These are phyloP conservation scores for Nicotiana attenuata DNA, from an alignment of 257 asterid genomes.

Conservation along the genomic window DNA sequence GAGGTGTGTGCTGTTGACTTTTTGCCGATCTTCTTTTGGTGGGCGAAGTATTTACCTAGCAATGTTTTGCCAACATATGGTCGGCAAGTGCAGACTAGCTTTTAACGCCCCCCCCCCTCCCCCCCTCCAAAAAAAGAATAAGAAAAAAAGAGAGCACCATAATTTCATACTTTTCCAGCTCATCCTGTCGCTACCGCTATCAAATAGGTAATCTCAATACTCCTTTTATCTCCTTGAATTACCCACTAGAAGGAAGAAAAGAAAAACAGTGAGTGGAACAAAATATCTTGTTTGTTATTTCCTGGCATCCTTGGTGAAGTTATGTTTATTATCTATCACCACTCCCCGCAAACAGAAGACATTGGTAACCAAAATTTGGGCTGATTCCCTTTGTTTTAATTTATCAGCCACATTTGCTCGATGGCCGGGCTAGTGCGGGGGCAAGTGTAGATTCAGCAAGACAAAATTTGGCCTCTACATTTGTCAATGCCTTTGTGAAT, in stretches of 20 bases:
- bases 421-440: slow-evolving; percentile 86
- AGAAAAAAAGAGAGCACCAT: not conserved
- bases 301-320: not conserved
- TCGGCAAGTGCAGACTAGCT: not conserved
- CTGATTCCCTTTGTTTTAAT: slow-evolving; percentile 6
- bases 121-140: too few species aligned
- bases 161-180: not conserved
- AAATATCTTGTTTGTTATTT: slow-evolving; percentile 2
- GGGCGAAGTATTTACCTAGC: not conserved
- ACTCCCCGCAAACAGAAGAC: not conserved
- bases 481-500: slow-evolving; percentile 96
- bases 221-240: not conserved
- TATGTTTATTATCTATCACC: not conserved
- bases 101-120: not conserved
- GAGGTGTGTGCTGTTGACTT: not conserved
- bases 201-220: not conserved
- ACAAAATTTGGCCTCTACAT: slow-evolving; percentile 96
- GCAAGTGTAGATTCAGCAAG: slow-evolving; percentile 93
- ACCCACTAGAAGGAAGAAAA: not conserved
- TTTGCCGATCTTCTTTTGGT: not conserved
- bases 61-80: not conserved
- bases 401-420: slow-evolving; percentile 85
- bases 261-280: not conserved
- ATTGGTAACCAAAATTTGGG: not conserved
- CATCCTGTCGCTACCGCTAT: not conserved